phyloP scores from a whole-genome alignment of 2,329 filamentous ascomycete genomes.

The Geosmithia flava region DNA sequence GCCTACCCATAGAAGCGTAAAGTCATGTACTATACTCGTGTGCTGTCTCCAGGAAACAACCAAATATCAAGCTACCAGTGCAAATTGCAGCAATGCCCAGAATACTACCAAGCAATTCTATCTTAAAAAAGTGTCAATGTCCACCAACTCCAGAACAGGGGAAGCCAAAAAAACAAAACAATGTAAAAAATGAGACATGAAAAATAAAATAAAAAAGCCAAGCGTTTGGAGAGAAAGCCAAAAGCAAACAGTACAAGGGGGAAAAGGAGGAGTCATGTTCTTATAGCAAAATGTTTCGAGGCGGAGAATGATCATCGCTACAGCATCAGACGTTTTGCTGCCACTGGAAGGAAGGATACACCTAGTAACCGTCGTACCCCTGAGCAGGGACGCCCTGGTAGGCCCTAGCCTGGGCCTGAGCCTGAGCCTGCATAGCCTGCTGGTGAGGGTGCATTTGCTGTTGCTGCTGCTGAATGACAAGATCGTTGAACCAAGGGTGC shows the following conservation, averaged over 20 bases:
- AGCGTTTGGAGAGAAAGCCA: too few relatives aligned
- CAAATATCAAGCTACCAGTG: neutral
- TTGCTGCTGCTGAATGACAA: slow-evolving; percentile 39
- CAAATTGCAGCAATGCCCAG: neutral
- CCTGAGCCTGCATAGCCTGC: slow-evolving; percentile 31
- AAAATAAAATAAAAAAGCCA: too few relatives aligned
- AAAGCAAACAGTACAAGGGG: neutral
- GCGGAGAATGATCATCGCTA: neutral
- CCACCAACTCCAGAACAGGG: neutral
- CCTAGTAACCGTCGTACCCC: slow-evolving; percentile 18
- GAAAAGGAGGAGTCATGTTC: neutral
- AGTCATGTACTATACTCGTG: neutral
- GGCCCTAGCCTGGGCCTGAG: slow-evolving; percentile 30
- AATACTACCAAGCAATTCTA: neutral
- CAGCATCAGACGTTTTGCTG: neutral
- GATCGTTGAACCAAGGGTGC: slow-evolving; percentile 85
- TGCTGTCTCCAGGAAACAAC: neutral
- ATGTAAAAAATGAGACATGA: too few relatives aligned
- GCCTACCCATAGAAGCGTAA: neutral
- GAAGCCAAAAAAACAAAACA: neutral
- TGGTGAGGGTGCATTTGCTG: slow-evolving; percentile 15
- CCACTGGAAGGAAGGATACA: neutral
- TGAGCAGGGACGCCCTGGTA: slow-evolving; percentile 26
- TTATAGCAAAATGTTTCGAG: neutral
- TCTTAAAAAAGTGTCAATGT: neutral